Evolutionary conservation across 2,329 filamentous ascomycete species (phyloP), one percentile per base, ranked within the genome.

Genomic region (Massarina eburnea): DNA sequence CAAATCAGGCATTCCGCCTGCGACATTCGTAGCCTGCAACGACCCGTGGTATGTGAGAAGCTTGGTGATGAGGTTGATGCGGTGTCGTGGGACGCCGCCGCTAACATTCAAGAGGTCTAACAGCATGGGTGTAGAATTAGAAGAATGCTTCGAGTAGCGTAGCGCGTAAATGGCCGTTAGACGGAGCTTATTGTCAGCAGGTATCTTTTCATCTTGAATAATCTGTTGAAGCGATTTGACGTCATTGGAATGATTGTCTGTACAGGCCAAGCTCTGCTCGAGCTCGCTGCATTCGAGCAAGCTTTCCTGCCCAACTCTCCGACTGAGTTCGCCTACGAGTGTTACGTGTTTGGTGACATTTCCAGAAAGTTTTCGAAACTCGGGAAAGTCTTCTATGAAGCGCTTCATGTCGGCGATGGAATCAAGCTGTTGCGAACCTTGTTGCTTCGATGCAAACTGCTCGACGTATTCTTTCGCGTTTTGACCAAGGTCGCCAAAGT

Each of bases 271-370:
- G 65, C 91, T 96, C 70, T 99, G 94, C 72, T 99, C 94, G 37
- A 97, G 79, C 74, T 99, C 94, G 71, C 91, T 96, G 46, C 97
- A 91, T 69, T 99, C 94, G n/a, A 99, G 78, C 30, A 99, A 73
- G 57, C 84, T 90, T 58, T 97, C 89, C 30, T 87, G 83, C 6
- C 87, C 88, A 12, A 99, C 91, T 45, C 89, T 83, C 46, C 92
- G 82, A 68, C 91, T 96, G 32, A 99, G 79, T 66, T 99, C 95
- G 1, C 91, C 91, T 18, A 99, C 94, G 18, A 99, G 76, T 0
- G 94, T 96, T 46, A 99, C 95, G 67, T 99, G 94, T 67, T 99
- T 99, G 74, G 91, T 97, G 43, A 99, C 94, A 58, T 99, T 99
- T 29, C 94, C 91, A 1, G 94, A 96, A 1, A 99, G 82, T 63